Evolutionary conservation across 371 early-diverging fungal species (phyloP).

Genomic region (Quaeritorhiza haematococci): DNA sequence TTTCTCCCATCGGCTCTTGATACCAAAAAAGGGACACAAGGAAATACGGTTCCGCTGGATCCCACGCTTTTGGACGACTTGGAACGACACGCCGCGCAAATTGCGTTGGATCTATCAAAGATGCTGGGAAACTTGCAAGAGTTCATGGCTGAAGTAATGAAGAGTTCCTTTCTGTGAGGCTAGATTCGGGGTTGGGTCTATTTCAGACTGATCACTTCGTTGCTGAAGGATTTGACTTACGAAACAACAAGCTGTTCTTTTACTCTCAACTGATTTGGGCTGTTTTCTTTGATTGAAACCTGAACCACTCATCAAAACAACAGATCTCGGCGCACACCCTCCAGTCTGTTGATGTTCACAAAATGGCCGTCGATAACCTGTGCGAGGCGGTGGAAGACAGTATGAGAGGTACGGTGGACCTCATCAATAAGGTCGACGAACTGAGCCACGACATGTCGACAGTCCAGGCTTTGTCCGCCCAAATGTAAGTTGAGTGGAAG

Average conservation of each 20-base stretch:
- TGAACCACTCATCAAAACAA: too few relatives aligned
- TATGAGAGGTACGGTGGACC: constrained; percentile 11
- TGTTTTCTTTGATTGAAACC: not conserved
- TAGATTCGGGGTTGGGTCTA: too few relatives aligned
- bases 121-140: constrained; percentile 6
- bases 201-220: too few relatives aligned
- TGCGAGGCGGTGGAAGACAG: constrained; percentile 7
- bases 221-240: too few relatives aligned
- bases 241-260: too few relatives aligned
- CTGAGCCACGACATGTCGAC: constrained; percentile 21
- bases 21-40: too few relatives aligned
- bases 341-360: constrained; percentile 16
- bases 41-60: constrained; percentile 32
- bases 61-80: constrained; percentile 29
- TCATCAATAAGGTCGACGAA: constrained; percentile 22
- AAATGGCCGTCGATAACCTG: constrained; percentile 10
- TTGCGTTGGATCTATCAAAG: constrained; percentile 10
- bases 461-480: constrained; percentile 11
- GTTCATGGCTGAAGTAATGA: too few relatives aligned
- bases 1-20: too few relatives aligned
- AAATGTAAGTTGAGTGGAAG: constrained; percentile 22
- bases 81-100: constrained; percentile 15
- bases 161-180: too few relatives aligned
- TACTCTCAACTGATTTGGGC: too few relatives aligned
- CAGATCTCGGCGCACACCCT: constrained; percentile 20